Base-by-base conservation (phyloP, 108 stramenopile genomes). In the Epipyxis sp. region DNA sequence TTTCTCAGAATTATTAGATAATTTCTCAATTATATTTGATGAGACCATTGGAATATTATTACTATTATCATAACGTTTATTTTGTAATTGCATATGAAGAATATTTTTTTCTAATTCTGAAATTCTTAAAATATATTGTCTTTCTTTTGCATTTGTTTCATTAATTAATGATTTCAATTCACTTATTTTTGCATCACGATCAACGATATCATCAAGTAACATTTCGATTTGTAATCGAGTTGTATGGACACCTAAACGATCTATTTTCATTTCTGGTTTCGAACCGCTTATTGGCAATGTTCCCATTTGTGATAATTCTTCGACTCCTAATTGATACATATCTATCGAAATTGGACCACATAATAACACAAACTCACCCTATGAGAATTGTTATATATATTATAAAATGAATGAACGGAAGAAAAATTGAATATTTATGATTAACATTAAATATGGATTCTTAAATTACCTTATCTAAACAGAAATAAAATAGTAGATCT, bases 211-310 rank as follows among this genome's bases (percentile, higher is more conserved):
- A 29, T 25, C 6, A 29, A 65, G 61, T 32, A 65, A 37, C 13
- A 32, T 65, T 6, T 65, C 61, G 25, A 65, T 29, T 29, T 65
- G 61, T 10, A 65, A 25, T 32, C 61, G 61, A 3, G 61, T 65
- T 37, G 61, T 32, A 13, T 65, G 61, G 61, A 65, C 25, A 6
- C 30, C 61, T 32, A 65, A 6, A 13, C 61, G 61, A 65, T 65
- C 61, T 10, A 65, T 65, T 3, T 13, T 10, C 13, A 65, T 10
- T 3, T 16, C 10, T 3, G 13, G 61, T 32, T 29, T 37, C 61
- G 3, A 32, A 32, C 6, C 61, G n/a, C n/a, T n/a, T n/a, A n/a
- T n/a, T 25, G 61, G 13, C 34, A 6, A 16, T 37, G 61, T 25
- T 29, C 34, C 61, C 35, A 65, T 65, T 10, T 16, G 30, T 6